phyloP scores from a whole-genome alignment of 78 protist genomes.

The Dictyostelium firmibasis region DNA sequence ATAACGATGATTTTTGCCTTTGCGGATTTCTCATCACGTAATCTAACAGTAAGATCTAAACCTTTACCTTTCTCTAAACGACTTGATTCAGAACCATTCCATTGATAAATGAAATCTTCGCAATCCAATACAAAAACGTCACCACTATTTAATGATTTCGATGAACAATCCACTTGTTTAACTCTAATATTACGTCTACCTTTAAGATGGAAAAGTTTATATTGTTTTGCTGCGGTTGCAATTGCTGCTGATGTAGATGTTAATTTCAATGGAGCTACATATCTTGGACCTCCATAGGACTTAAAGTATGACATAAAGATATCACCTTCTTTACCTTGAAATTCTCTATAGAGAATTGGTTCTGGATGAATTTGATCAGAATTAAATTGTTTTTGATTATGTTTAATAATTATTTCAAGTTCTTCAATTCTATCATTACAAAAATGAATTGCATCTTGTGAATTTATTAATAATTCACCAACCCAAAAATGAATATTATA shows the following conservation, averaged over 20 bases:
- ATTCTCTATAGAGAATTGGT: constrained; percentile 75
- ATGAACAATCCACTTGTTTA: constrained; percentile 39
- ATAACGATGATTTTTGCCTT: constrained; percentile 10
- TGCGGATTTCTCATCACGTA: constrained; percentile 30
- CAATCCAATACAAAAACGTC: constrained; percentile 83
- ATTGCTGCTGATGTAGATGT: not conserved
- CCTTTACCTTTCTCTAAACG: constrained; percentile 25
- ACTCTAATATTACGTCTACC: constrained; percentile 55
- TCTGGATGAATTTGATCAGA: not conserved
- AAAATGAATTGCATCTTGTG: not conserved
- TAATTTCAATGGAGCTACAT: constrained; percentile 40
- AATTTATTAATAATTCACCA: not conserved
- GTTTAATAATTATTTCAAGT: not conserved
- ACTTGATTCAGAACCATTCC: constrained; percentile 55
- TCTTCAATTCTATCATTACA: constrained; percentile 7
- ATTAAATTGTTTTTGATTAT: constrained; percentile 1
- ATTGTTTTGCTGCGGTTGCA: not conserved
- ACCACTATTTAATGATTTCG: constrained; percentile 61
- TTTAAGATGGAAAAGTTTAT: constrained; percentile 35
- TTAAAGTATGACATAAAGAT: constrained; percentile 47
- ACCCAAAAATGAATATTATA: constrained; percentile 36
- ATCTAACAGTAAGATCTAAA: not conserved
- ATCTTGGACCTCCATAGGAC: constrained; percentile 36
- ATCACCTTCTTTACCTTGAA: constrained; percentile 35
- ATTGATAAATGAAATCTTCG: constrained; percentile 57